Evolutionary conservation across 805 yeast species (phyloP), one percentile per base, ranked within the genome.

Genomic region (Zygoascus tannicola): DNA sequence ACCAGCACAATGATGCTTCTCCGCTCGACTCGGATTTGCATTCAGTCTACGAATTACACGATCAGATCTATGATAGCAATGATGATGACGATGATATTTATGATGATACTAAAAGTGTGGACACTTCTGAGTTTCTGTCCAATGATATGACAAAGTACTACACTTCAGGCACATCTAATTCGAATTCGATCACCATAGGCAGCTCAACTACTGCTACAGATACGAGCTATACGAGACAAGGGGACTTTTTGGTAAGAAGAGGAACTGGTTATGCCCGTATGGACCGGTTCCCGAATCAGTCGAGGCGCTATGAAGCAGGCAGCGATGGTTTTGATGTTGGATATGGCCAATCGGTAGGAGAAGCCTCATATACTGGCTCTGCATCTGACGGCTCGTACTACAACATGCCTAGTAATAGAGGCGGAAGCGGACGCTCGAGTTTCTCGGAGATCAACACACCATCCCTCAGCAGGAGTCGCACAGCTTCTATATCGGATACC

Each of bases 111-210:
- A 18, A 26, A 26, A 28, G 35, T 20, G 21, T 41, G 12, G 40
- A 33, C n/a, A 35, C 44, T 20, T 33, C 34, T n/a, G 39, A 33
- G 16, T 36, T 40, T 19, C 30, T 32, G 26, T 19, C 32, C 32
- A 33, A 32, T n/a, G 43, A 28, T 10, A 32, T 40, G 26, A 32
- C 43, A 15, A 32, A 22, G 14, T 40, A 32, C 20, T 33, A 40
- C 30, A 5, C 37, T 19, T 22, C 43, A 5, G 34, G 38, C 26
- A 15, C 15, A 7, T 21, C 40, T 12, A 5, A 33, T 33, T 33
- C 35, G 8, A 33, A 33, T 33, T 8, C 19, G n/a, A 33, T 7
- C 35, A 20, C 38, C 23, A 10, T 15, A 21, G 3, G 10, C 7
- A 26, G 21, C 22, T 35, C 21, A 19, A 10, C 14, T 7, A 19